These are phyloP conservation scores for Raphidocelis subcapitata DNA, from an alignment of 139 green algal genomes.

Conservation along the genomic window DNA sequence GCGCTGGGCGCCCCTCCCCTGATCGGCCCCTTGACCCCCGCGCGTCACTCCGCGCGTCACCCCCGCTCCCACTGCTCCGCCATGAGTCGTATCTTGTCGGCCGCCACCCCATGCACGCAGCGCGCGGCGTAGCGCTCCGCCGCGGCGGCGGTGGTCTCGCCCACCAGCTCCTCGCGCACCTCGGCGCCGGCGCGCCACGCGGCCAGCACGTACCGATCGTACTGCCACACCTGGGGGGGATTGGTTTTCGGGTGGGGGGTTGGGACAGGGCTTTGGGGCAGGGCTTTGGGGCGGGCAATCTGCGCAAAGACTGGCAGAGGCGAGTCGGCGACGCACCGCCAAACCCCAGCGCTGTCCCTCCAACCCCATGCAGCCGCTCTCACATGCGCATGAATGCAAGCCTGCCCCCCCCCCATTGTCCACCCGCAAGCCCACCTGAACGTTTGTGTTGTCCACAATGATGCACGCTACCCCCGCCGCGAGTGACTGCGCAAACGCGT, in stretches of 20 bases:
- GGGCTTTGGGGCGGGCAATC: background rate
- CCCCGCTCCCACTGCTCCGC: constrained; percentile 16
- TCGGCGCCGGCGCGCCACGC: constrained; percentile 23
- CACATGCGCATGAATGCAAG: background rate
- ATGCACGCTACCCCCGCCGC: constrained; percentile 14
- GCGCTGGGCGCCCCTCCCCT: too few species aligned
- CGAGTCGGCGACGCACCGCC: background rate
- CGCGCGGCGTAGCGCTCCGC: constrained; percentile 10
- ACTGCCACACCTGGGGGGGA: constrained; percentile 14
- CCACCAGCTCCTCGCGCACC: constrained; percentile 26
- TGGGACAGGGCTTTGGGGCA: background rate
- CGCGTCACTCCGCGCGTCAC: too few species aligned
- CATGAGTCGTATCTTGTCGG: constrained; percentile 21
- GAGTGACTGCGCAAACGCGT: constrained; percentile 17
- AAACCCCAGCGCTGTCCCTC: background rate
- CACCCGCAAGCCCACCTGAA: background rate
- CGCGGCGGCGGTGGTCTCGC: constrained; percentile 12
- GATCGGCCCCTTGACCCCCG: too few species aligned
- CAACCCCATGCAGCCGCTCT: background rate
- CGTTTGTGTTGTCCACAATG: constrained; percentile 36
- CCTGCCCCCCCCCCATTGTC: background rate
- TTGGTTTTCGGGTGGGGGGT: background rate
- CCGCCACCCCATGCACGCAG: constrained; percentile 13
- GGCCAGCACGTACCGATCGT: constrained; percentile 17
- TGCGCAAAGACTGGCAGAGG: background rate